A percentile compares a stretch with the other conserved stretches of the same genome.
phyloP scores from a whole-genome alignment of 768 basidiomycete species.

The Sporobolomyces pararoseus region DNA sequence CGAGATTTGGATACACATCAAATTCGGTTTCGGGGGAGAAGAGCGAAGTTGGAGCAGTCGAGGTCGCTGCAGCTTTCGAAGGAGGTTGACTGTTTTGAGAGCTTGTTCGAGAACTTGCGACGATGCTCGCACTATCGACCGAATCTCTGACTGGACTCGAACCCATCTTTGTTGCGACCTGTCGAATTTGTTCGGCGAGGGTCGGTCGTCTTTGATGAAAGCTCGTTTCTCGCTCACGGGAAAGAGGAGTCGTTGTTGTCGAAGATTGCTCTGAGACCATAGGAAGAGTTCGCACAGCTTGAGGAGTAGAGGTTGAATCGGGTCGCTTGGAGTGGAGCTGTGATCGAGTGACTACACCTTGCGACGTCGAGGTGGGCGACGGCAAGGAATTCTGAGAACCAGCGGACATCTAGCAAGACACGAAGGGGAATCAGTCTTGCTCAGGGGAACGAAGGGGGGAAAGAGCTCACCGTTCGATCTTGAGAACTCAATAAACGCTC shows the following conservation, averaged over 20 bases:
- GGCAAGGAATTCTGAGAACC: slow-evolving; percentile 35
- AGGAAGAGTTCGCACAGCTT: slow-evolving; percentile 12
- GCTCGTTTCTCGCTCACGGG: neutral
- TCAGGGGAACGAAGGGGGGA: too few relatives aligned
- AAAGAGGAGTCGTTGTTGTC: neutral
- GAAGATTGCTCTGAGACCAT: neutral
- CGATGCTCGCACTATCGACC: slow-evolving; percentile 8
- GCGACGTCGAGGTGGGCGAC: slow-evolving; percentile 51
- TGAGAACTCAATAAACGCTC: slow-evolving; percentile 36
- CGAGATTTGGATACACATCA: neutral
- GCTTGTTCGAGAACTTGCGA: neutral
- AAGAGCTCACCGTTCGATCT: neutral
- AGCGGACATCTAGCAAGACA: slow-evolving; percentile 1
- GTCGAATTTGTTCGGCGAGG: slow-evolving; percentile 37
- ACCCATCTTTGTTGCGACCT: slow-evolving; percentile 23
- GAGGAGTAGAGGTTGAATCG: slow-evolving; percentile 34
- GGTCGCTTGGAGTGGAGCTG: too few relatives aligned
- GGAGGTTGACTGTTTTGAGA: slow-evolving; percentile 15
- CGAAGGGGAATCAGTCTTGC: neutral
- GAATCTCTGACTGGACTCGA: slow-evolving; percentile 18
- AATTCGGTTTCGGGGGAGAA: neutral
- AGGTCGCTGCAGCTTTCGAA: neutral
- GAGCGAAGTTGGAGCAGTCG: slow-evolving; percentile 15
- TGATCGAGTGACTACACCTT: slow-evolving; percentile 54
- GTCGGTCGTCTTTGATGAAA: slow-evolving; percentile 33